phyloP scores from a whole-genome alignment of 305 asterid species.

The Monarda citriodora region DNA sequence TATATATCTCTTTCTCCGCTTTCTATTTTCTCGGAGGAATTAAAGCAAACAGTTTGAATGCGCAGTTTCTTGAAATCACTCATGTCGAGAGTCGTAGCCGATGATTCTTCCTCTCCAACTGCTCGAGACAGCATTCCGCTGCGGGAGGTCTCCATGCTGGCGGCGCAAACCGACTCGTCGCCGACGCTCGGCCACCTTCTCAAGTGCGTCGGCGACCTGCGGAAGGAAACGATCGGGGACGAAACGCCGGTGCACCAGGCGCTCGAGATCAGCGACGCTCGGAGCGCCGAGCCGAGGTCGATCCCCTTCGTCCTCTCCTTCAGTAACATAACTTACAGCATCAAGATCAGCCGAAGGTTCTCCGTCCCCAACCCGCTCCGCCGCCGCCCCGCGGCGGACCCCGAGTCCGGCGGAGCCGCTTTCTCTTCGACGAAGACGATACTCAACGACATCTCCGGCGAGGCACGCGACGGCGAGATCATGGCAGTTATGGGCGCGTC shows the following conservation, averaged over 20 bases:
- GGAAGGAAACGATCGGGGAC: constrained; percentile 63
- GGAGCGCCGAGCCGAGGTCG: constrained; percentile 27
- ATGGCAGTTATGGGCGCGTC: constrained; percentile 90
- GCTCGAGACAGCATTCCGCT: constrained; percentile 15
- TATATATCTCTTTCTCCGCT: background rate
- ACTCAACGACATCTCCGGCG: constrained; percentile 64
- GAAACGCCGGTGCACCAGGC: constrained; percentile 75
- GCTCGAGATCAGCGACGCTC: constrained; percentile 48
- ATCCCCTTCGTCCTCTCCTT: constrained; percentile 61
- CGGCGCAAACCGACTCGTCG: constrained; percentile 22
- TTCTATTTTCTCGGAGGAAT: background rate
- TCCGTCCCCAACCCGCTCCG: constrained; percentile 8
- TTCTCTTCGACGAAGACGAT: constrained; percentile 45
- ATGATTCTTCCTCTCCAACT: constrained; percentile 10
- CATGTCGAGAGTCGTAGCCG: constrained; percentile 22
- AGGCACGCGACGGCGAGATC: constrained; percentile 84
- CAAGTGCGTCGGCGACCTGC: constrained; percentile 66
- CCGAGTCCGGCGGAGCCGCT: constrained; percentile 11
- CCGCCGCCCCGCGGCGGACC: constrained; percentile 2
- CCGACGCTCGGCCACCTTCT: constrained; percentile 76
- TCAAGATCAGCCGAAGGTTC: constrained; percentile 27
- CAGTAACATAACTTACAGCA: constrained; percentile 48
- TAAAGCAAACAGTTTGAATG: constrained; percentile 1
- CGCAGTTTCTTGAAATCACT: background rate
- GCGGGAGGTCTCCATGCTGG: background rate